These are phyloP conservation scores for Paraphaeosphaeria sporulosa DNA, from an alignment of 2,329 filamentous ascomycete species.

Conservation along the genomic window DNA sequence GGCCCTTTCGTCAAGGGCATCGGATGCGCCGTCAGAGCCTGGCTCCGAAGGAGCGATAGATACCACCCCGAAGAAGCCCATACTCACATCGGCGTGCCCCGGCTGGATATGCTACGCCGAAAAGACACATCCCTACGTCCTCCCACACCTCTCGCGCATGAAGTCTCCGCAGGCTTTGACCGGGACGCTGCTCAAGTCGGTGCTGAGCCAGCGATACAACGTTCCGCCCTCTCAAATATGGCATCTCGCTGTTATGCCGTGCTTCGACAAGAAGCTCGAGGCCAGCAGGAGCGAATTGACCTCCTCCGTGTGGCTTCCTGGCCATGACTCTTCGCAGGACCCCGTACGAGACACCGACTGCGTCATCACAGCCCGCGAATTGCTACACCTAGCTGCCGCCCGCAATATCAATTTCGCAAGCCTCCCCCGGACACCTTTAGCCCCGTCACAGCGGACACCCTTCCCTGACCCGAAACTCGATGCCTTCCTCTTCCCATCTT, in stretches of 20 bases:
- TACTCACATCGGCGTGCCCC: conserved; percentile 89
- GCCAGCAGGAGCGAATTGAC: conserved; percentile 93
- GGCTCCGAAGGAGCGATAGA: conserved; percentile 44
- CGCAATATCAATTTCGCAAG: conserved; percentile 78
- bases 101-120: conserved; percentile 99
- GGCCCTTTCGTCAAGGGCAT: conserved; percentile 39
- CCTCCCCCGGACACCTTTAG: conserved; percentile 67
- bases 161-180: conserved; percentile 95
- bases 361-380: conserved; percentile 95
- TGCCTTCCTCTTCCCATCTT: conserved; percentile 74
- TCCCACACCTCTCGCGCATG: conserved; percentile 87
- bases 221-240: conserved; percentile 84
- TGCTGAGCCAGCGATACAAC: conserved; percentile 74
- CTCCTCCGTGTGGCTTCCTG: conserved; percentile 71
- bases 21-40: conserved; percentile 30
- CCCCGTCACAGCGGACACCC: conserved; percentile 54
- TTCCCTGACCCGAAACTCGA: conserved; percentile 79
- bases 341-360: conserved; percentile 88
- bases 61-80: conserved; percentile 65
- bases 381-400: conserved; percentile 86
- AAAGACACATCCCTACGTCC: conserved; percentile 93
- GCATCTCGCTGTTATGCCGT: conserved; percentile 97
- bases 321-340: conserved; percentile 28
- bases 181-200: conserved; percentile 88
- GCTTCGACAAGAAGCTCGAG: conserved; percentile 98